phyloP scores from a whole-genome alignment of 345 rosid species.

The Camelina hispida region DNA sequence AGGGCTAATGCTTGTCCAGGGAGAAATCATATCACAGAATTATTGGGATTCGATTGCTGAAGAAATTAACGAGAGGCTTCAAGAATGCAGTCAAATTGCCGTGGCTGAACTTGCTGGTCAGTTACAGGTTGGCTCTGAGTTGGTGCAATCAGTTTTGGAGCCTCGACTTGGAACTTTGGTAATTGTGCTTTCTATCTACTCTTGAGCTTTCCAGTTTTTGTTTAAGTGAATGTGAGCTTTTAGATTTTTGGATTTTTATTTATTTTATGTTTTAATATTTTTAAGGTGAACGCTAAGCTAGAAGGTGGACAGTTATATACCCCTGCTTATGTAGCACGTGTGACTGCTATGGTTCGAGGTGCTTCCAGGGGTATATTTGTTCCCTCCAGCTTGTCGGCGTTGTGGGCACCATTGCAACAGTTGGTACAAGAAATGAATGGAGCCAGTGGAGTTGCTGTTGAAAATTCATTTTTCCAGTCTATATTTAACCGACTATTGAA shows the following conservation, averaged over 20 bases:
- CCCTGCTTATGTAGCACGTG: constrained; percentile 93
- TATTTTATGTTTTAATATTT: constrained; percentile 4
- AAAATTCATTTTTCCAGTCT: constrained; percentile 85
- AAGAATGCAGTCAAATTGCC: constrained; percentile 93
- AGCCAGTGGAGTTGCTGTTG: constrained; percentile 79
- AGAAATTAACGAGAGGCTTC: constrained; percentile 95
- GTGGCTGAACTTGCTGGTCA: constrained; percentile 88
- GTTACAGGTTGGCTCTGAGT: constrained; percentile 85
- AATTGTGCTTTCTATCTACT: constrained; percentile 47
- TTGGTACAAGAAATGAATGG: constrained; percentile 91
- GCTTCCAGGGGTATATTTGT: constrained; percentile 89
- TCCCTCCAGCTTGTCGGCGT: constrained; percentile 73
- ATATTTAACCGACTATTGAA: constrained; percentile 77
- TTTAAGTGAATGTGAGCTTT: constrained; percentile 23
- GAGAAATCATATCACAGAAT: constrained; percentile 86
- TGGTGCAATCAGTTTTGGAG: constrained; percentile 79
- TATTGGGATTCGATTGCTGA: constrained; percentile 95
- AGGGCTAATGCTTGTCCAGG: constrained; percentile 68
- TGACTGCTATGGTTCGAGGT: constrained; percentile 93
- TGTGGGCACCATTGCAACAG: constrained; percentile 84
- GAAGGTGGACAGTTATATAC: constrained; percentile 98
- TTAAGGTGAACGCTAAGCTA: constrained; percentile 94
- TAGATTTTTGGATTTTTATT: constrained; percentile 5
- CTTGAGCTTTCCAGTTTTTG: background rate
- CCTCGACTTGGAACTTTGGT: constrained; percentile 93